A percentile compares a stretch with the other conserved stretches of the same genome.
These are phyloP conservation scores for Clausena lansium DNA, from an alignment of 345 rosid genomes.

Conservation along the genomic window DNA sequence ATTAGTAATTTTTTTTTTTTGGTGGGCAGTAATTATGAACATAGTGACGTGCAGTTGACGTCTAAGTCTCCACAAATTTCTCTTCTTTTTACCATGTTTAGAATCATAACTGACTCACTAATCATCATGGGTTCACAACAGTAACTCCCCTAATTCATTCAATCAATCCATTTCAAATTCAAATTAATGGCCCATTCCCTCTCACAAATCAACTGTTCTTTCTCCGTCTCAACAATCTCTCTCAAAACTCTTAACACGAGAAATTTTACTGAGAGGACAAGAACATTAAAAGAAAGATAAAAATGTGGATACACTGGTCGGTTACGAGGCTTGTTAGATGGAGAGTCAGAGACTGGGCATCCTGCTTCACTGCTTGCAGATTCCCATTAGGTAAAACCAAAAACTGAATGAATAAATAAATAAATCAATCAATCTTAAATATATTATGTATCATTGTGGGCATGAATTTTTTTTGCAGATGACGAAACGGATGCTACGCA, in stretches of 20 bases:
- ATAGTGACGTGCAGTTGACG: slow-evolving; percentile 7
- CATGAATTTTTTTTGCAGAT: slow-evolving; percentile 23
- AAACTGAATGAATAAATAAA: too few relatives aligned
- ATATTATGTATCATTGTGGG: background rate
- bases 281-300: too few relatives aligned
- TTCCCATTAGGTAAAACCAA: slow-evolving; percentile 43
- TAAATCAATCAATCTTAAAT: too few relatives aligned
- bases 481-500: slow-evolving; percentile 30
- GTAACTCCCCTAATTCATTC: slow-evolving; percentile 38
- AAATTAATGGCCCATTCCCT: slow-evolving; percentile 30
- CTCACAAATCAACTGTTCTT: slow-evolving; percentile 25
- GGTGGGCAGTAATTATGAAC: slow-evolving; percentile 2
- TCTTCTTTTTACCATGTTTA: slow-evolving; percentile 31
- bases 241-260: background rate
- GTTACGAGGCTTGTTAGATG: slow-evolving; percentile 51
- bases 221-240: slow-evolving; percentile 12
- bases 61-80: slow-evolving; percentile 18
- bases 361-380: slow-evolving; percentile 61
- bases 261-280: background rate
- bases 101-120: slow-evolving; percentile 33
- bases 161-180: slow-evolving; percentile 47
- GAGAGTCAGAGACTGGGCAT: slow-evolving; percentile 59
- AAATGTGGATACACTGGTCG: slow-evolving; percentile 49
- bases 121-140: slow-evolving; percentile 37
- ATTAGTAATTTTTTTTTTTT: background rate